Evolutionary conservation across 1,284 basidiomycete species (phyloP).

Genomic region (Cutaneotrichosporon sp.): DNA sequence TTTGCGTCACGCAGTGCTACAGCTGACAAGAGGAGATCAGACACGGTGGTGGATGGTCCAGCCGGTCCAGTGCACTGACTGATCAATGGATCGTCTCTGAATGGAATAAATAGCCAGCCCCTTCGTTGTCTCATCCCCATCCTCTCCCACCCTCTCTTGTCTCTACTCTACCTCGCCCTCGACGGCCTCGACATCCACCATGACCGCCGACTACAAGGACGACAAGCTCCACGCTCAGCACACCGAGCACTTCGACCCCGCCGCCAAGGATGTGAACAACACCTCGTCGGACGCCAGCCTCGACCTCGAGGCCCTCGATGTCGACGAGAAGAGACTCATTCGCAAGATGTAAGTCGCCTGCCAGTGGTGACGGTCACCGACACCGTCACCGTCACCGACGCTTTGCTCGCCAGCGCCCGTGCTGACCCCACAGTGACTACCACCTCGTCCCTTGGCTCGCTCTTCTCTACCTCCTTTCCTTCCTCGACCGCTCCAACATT

Average conservation of each 20-base stretch:
- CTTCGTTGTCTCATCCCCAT: too few relatives aligned
- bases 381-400: neutral
- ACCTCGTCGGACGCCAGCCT: neutral
- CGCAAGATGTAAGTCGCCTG: conserved; percentile 21
- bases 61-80: too few relatives aligned
- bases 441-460: conserved; percentile 38
- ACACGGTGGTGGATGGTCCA: too few relatives aligned
- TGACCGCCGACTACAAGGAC: conserved; percentile 4
- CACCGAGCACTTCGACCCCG: neutral
- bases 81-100: too few relatives aligned
- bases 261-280: neutral
- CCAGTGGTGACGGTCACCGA: too few relatives aligned
- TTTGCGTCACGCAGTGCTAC: too few relatives aligned
- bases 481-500: conserved; percentile 11
- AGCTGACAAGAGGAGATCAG: too few relatives aligned
- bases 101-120: too few relatives aligned
- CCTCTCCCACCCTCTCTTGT: too few relatives aligned
- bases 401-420: neutral
- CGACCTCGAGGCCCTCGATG: conserved; percentile 13
- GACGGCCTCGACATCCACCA: neutral
- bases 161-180: neutral
- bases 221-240: neutral
- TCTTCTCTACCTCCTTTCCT: conserved; percentile 63
- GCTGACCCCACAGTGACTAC: conserved; percentile 26
- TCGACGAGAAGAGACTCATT: conserved; percentile 15